A percentile compares a stretch with the other conserved stretches of the same genome.
phyloP scores from a whole-genome alignment of 2,329 filamentous ascomycete genomes.

The Xylaria sp. region DNA sequence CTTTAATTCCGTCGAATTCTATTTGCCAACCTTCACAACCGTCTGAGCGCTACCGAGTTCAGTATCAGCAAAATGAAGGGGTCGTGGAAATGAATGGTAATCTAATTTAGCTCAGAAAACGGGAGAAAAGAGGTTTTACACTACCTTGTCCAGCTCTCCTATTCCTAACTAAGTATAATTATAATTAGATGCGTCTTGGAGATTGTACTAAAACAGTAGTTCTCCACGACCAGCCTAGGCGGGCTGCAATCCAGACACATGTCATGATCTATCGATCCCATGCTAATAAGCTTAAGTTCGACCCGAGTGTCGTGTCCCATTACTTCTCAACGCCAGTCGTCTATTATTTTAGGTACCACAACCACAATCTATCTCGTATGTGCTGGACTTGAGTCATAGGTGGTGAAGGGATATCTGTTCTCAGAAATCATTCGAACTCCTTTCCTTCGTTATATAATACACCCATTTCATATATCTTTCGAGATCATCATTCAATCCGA shows the following conservation, averaged over 20 bases:
- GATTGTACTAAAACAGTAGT: neutral
- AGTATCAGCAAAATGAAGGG: too few species aligned
- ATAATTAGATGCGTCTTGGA: neutral
- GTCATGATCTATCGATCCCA: constrained; percentile 37
- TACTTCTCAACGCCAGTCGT: constrained; percentile 19
- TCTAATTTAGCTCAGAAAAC: too few species aligned
- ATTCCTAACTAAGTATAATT: neutral
- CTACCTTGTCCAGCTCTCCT: neutral
- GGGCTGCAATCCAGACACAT: constrained; percentile 44
- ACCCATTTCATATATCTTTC: constrained; percentile 35
- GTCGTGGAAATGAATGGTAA: too few species aligned
- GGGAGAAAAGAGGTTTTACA: too few species aligned
- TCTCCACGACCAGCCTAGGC: neutral
- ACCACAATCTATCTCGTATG: constrained; percentile 23
- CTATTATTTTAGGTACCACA: constrained; percentile 21
- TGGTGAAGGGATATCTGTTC: constrained; percentile 44
- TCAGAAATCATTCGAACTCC: constrained; percentile 43
- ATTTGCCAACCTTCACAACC: too few species aligned
- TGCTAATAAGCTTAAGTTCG: neutral
- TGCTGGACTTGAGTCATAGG: constrained; percentile 36
- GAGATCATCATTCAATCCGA: neutral
- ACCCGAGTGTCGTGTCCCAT: constrained; percentile 37
- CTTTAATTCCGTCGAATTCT: neutral
- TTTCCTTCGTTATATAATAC: neutral
- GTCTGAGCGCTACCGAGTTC: too few species aligned